Percentiles rank a stretch among this genome's conserved stretches.
phyloP scores from a whole-genome alignment of 1,284 basidiomycete genomes.

The Cryptococcus floricola region DNA sequence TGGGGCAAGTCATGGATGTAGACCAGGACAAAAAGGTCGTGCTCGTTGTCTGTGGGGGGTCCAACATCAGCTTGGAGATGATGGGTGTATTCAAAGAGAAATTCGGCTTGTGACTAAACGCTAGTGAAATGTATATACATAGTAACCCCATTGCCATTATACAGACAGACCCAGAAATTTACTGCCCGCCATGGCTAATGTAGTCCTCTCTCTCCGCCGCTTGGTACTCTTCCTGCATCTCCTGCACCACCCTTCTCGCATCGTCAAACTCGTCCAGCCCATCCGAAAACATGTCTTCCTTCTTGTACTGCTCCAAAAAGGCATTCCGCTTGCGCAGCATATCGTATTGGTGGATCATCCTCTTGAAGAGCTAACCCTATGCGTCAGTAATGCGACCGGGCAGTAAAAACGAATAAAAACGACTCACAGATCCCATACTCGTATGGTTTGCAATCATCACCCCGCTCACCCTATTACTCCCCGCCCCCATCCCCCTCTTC shows the following conservation, averaged over 20 bases:
- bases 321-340: conserved; percentile 82
- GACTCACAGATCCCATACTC: conserved; percentile 82
- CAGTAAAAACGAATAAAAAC: neutral
- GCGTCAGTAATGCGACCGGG: neutral
- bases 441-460: conserved; percentile 99
- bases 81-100: conserved; percentile 12
- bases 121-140: neutral
- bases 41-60: conserved; percentile 14
- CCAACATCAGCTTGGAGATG: conserved; percentile 18
- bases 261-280: conserved; percentile 92
- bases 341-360: conserved; percentile 95
- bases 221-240: conserved; percentile 63
- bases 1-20: conserved; percentile 4
- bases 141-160: too few species aligned
- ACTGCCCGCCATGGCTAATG: conserved; percentile 53
- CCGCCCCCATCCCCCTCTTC: conserved; percentile 79
- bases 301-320: conserved; percentile 96
- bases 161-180: neutral
- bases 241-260: conserved; percentile 59
- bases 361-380: conserved; percentile 73
- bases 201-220: conserved; percentile 90
- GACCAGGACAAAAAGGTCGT: conserved; percentile 4
- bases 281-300: conserved; percentile 89
- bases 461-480: conserved; percentile 89
- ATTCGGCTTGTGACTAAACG: conserved; percentile 1